Percentiles rank a stretch among this genome's conserved stretches.
These are phyloP conservation scores for Pichia deserticola DNA, from an alignment of 805 yeast genomes.

Conservation along the genomic window DNA sequence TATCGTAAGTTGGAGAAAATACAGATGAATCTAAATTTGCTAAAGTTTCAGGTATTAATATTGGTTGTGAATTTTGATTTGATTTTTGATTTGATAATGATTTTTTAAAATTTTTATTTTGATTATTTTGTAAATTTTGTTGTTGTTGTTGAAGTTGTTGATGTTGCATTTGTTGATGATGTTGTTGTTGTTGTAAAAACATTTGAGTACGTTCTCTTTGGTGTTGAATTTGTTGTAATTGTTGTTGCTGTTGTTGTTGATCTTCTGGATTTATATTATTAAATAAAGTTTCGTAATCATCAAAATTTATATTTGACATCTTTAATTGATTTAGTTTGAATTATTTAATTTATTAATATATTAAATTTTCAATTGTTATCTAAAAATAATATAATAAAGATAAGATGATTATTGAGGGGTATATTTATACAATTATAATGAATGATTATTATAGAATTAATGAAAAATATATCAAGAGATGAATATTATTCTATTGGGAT, in stretches of 20 bases:
- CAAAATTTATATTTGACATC: constrained; percentile 7
- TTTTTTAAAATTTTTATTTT: neutral
- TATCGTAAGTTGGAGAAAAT: constrained; percentile 1
- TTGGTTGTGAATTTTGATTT: neutral
- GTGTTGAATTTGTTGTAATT: neutral
- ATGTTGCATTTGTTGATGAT: constrained; percentile 7
- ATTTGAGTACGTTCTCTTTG: neutral
- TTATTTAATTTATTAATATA: too few relatives aligned
- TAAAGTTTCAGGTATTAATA: neutral
- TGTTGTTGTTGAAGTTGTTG: constrained; percentile 10
- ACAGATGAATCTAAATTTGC: neutral
- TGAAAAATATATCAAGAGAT: too few relatives aligned
- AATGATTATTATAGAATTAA: too few relatives aligned
- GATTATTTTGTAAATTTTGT: neutral
- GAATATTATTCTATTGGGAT: too few relatives aligned
- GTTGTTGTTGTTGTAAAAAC: constrained; percentile 1
- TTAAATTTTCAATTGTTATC: too few relatives aligned
- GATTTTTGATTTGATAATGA: constrained; percentile 3
- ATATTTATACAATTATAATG: too few relatives aligned
- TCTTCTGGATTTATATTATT: neutral
- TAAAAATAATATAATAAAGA: too few relatives aligned
- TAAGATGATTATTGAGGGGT: too few relatives aligned
- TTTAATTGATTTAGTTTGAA: neutral
- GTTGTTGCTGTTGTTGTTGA: neutral
- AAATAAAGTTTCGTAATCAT: constrained; percentile 10